A percentile compares a stretch with the other conserved stretches of the same genome.
Evolutionary conservation across 441 rosid genomes (phyloP).

Genomic region (Brassica balearica): DNA sequence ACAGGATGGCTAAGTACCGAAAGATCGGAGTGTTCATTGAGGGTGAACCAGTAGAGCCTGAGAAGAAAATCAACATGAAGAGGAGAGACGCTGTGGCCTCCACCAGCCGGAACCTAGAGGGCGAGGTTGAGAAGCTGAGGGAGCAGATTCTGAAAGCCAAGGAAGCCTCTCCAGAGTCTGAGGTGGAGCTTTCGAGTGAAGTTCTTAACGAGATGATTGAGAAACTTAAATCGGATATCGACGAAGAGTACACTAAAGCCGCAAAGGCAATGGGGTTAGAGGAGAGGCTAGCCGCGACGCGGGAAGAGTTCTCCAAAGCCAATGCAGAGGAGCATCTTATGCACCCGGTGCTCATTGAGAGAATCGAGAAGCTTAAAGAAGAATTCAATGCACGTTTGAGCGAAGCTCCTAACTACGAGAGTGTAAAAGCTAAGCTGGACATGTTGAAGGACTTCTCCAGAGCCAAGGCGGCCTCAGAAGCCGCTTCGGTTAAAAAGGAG

Average conservation of each 20-base stretch:
- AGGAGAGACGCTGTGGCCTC: slow-evolving; percentile 56
- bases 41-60: slow-evolving; percentile 62
- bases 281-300: slow-evolving; percentile 57
- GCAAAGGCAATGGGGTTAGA: slow-evolving; percentile 60
- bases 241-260: slow-evolving; percentile 78
- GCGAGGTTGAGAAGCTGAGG: slow-evolving; percentile 68
- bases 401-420: slow-evolving; percentile 65
- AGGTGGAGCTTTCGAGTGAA: slow-evolving; percentile 52
- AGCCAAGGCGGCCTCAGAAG: slow-evolving; percentile 60
- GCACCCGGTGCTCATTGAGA: slow-evolving; percentile 65
- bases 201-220: slow-evolving; percentile 68
- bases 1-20: slow-evolving; percentile 73
- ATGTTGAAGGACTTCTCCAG: slow-evolving; percentile 71
- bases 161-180: slow-evolving; percentile 59
- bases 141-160: slow-evolving; percentile 68
- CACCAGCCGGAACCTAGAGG: slow-evolving; percentile 56
- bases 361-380: slow-evolving; percentile 67
- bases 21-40: slow-evolving; percentile 74
- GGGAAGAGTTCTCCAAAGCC: slow-evolving; percentile 58
- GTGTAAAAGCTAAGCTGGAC: slow-evolving; percentile 68
- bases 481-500: slow-evolving; percentile 55
- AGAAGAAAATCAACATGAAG: slow-evolving; percentile 71
- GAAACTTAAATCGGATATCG: slow-evolving; percentile 73
- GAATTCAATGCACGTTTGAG: slow-evolving; percentile 61
- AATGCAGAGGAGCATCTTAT: slow-evolving; percentile 60